Conservation (phyloP, 2,329 filamentous ascomycete species). For the Thelonectria blattea region DNA sequence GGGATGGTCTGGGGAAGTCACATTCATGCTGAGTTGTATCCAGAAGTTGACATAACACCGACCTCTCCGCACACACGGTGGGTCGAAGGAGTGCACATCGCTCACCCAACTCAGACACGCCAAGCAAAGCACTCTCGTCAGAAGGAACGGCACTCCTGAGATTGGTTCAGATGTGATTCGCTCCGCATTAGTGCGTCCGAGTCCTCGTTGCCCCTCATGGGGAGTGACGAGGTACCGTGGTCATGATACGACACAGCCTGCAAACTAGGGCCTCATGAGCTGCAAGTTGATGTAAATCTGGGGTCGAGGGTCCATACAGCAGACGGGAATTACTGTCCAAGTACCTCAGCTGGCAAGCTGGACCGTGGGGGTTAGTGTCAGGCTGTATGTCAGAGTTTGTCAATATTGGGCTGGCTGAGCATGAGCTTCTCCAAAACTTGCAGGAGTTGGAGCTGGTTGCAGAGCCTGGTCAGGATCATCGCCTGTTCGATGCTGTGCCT, state of each 20-base stretch:
- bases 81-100: conserved; percentile 20
- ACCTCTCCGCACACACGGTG: conserved; percentile 15
- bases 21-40: conserved; percentile 8
- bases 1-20: conserved; percentile 10
- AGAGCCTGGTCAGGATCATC: conserved; percentile 12
- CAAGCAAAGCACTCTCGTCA: conserved; percentile 26
- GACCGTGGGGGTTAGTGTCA: conserved; percentile 29
- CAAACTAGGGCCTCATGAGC: conserved; percentile 8
- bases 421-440: not conserved
- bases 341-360: conserved; percentile 22
- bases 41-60: conserved; percentile 5
- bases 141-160: conserved; percentile 19
- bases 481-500: conserved; percentile 21
- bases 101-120: conserved; percentile 11
- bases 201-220: conserved; percentile 1
- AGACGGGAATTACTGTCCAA: conserved; percentile 19
- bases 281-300: conserved; percentile 30
- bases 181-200: conserved; percentile 30
- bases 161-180: conserved; percentile 26
- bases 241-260: conserved; percentile 25
- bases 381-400: conserved; percentile 13
- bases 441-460: conserved; percentile 19
- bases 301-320: conserved; percentile 22
- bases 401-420: not conserved
- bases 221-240: conserved; percentile 17